A percentile compares a stretch with the other conserved stretches of the same genome.
Evolutionary conservation across 192 early-diverging fungal species (phyloP).

Genomic region (Gryganskiella cystojenkinii): DNA sequence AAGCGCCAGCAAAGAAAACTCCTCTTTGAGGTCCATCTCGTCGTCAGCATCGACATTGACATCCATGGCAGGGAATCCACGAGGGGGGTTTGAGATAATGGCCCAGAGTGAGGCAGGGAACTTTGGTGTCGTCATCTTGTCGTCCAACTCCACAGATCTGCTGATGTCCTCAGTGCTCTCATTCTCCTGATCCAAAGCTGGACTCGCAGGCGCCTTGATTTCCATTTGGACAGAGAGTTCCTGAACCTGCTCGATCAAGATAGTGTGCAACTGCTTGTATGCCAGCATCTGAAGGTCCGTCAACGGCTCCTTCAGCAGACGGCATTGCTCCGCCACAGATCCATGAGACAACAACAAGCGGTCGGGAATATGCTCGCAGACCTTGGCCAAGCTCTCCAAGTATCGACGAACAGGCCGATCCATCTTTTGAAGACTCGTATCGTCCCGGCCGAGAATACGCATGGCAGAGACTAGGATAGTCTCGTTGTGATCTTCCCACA

Average conservation of each 20-base stretch:
- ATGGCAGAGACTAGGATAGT: slow-evolving; percentile 26
- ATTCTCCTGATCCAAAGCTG: slow-evolving; percentile 14
- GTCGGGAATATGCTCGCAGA: slow-evolving; percentile 26
- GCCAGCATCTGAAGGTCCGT: slow-evolving; percentile 38
- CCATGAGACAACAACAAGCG: slow-evolving; percentile 32
- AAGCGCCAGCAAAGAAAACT: slow-evolving; percentile 27
- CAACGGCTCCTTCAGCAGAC: slow-evolving; percentile 29
- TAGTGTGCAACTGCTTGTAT: slow-evolving; percentile 39
- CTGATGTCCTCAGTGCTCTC: neutral
- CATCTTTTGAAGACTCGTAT: slow-evolving; percentile 12
- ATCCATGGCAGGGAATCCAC: slow-evolving; percentile 50
- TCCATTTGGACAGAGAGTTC: slow-evolving; percentile 44
- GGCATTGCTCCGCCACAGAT: slow-evolving; percentile 36
- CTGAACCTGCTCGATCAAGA: slow-evolving; percentile 38
- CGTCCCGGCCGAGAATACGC: slow-evolving; percentile 30
- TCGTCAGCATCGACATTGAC: slow-evolving; percentile 49
- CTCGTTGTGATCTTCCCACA: slow-evolving; percentile 46
- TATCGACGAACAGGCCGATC: slow-evolving; percentile 48
- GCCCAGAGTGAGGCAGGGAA: slow-evolving; percentile 43
- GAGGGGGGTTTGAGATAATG: slow-evolving; percentile 39
- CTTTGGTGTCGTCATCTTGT: slow-evolving; percentile 44
- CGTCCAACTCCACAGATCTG: neutral
- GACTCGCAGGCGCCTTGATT: slow-evolving; percentile 28
- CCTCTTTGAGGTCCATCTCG: slow-evolving; percentile 23
- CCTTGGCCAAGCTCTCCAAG: slow-evolving; percentile 19